These are phyloP conservation scores for Mortierella sp. DNA, from an alignment of 371 early-diverging fungal genomes.

Conservation along the genomic window DNA sequence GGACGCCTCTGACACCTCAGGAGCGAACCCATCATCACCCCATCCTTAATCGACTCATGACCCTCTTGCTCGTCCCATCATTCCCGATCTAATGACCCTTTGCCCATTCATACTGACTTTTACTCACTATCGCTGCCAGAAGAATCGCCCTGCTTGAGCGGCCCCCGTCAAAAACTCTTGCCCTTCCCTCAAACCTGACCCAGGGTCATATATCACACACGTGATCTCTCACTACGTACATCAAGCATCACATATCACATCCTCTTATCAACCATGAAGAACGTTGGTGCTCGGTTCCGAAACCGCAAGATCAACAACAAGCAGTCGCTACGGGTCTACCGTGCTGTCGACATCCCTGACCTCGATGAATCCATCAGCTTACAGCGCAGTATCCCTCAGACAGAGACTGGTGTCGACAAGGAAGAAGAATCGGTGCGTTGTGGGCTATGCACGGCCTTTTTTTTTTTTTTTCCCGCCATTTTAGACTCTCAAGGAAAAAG, in stretches of 20 bases:
- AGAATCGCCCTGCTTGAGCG: neutral
- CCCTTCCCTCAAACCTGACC: no score
- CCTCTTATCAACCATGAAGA: conserved; percentile 33
- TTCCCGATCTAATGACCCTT: conserved; percentile 33
- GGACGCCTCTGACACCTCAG: conserved; percentile 9
- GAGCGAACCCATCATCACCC: conserved; percentile 18
- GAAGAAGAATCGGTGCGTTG: conserved; percentile 75
- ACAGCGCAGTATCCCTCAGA: conserved; percentile 76
- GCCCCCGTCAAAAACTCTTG: no score
- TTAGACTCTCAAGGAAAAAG: neutral
- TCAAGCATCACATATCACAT: neutral
- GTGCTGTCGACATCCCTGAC: conserved; percentile 86
- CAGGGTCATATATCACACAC: neutral
- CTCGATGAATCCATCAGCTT: conserved; percentile 80
- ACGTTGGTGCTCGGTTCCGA: conserved; percentile 80
- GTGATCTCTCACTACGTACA: conserved; percentile 8
- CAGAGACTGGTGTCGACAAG: conserved; percentile 79
- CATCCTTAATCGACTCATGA: conserved; percentile 38
- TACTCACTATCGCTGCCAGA: conserved; percentile 11
- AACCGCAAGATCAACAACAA: conserved; percentile 91
- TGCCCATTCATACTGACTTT: conserved; percentile 26
- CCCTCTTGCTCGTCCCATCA: conserved; percentile 28
- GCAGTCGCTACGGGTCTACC: conserved; percentile 83
- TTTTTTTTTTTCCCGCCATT: conserved; percentile 19
- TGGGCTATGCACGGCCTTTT: neutral